Conservation (phyloP, 2,329 filamentous ascomycete genomes). For the Curvularia verruculosa region DNA sequence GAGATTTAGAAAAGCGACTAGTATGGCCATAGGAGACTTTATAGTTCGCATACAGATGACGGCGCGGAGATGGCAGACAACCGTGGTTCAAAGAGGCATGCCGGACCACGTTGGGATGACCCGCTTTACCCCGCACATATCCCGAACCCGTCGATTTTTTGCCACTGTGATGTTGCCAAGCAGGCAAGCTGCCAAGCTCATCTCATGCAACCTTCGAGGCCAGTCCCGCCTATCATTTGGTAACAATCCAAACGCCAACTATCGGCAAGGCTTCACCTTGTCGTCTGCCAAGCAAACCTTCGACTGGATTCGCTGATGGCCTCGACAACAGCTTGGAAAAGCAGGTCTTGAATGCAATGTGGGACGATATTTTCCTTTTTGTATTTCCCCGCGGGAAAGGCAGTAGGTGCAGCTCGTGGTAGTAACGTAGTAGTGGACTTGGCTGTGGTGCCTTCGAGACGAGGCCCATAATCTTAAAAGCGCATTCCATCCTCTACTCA, state of each 20-base stretch:
- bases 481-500: neutral
- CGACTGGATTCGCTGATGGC: constrained; percentile 26
- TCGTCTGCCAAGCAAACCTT: constrained; percentile 25
- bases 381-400: constrained; percentile 23
- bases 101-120: constrained; percentile 3
- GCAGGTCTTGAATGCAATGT: constrained; percentile 20
- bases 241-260: constrained; percentile 17
- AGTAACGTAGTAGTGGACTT: constrained; percentile 16
- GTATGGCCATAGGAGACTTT: neutral
- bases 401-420: constrained; percentile 13
- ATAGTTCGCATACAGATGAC: neutral
- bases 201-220: constrained; percentile 14
- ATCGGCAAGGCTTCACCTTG: constrained; percentile 26
- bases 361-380: constrained; percentile 21
- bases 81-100: constrained; percentile 6
- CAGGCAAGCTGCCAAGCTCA: constrained; percentile 17
- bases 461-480: constrained; percentile 10
- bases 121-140: constrained; percentile 25
- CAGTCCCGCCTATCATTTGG: constrained; percentile 18
- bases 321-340: constrained; percentile 19
- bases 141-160: constrained; percentile 13
- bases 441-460: constrained; percentile 9
- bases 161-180: constrained; percentile 6
- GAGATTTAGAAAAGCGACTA: neutral
- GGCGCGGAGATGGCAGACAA: neutral